Conservation (phyloP, 2,329 filamentous ascomycete species). For the Lecanosticta acicola region DNA sequence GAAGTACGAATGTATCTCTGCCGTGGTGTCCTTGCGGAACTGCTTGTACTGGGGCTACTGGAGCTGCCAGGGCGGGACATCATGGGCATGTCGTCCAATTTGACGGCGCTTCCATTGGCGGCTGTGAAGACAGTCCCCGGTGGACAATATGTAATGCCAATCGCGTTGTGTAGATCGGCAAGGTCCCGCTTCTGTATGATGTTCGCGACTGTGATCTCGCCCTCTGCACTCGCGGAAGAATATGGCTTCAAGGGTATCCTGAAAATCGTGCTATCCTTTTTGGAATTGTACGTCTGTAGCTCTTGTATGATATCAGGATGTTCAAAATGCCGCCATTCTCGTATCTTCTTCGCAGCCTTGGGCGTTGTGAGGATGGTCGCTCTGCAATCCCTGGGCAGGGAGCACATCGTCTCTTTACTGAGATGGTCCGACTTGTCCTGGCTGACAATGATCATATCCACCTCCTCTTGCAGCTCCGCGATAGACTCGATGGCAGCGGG, state of each 20-base stretch:
- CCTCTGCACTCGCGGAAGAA: conserved; percentile 48
- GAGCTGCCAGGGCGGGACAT: conserved; percentile 15
- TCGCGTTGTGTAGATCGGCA: conserved; percentile 58
- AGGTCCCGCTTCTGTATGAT: conserved; percentile 57
- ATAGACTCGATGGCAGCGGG: conserved; percentile 55
- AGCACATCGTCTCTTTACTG: conserved; percentile 61
- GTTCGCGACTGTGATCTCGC: conserved; percentile 67
- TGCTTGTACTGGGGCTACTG: conserved; percentile 1
- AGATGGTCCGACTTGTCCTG: conserved; percentile 65
- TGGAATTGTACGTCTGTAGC: conserved; percentile 40
- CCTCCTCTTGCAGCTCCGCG: conserved; percentile 46
- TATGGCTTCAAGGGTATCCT: conserved; percentile 52
- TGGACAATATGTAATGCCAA: conserved; percentile 67
- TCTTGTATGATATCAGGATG: conserved; percentile 39
- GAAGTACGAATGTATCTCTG: neutral
- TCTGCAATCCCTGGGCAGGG: conserved; percentile 52
- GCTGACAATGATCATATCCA: conserved; percentile 55
- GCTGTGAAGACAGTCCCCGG: conserved; percentile 41
- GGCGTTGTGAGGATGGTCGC: conserved; percentile 63
- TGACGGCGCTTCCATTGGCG: conserved; percentile 32
- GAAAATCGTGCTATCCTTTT: conserved; percentile 37
- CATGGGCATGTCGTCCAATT: conserved; percentile 31
- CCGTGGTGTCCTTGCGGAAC: conserved; percentile 1
- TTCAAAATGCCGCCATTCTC: conserved; percentile 63
- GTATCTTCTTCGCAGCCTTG: conserved; percentile 59